Percentiles rank a stretch among this genome's conserved stretches.
Conservation (phyloP, 176 grass and related monocot species). For the Carex pumila region DNA sequence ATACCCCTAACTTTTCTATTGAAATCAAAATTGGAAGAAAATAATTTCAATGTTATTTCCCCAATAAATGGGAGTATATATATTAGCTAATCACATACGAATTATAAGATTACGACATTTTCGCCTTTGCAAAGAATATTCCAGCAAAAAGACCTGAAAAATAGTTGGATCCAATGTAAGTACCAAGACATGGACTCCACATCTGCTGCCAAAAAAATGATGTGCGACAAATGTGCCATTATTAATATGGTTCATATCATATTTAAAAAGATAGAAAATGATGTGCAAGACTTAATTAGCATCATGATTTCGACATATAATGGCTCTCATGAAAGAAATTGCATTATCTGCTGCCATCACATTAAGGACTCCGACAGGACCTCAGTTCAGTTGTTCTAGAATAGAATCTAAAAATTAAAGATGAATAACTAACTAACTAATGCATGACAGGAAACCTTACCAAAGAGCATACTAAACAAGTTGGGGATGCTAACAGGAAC, state of each 20-base stretch:
- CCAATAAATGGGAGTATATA: background rate
- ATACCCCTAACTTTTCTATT: background rate
- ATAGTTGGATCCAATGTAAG: background rate
- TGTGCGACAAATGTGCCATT: background rate
- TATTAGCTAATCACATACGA: background rate
- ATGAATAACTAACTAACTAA: constrained; percentile 3
- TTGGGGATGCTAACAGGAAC: constrained; percentile 65
- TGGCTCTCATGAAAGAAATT: background rate
- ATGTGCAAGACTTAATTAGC: background rate
- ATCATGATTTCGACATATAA: background rate
- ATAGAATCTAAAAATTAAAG: background rate
- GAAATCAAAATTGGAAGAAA: background rate
- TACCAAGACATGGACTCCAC: background rate
- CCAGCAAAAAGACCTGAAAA: constrained; percentile 85
- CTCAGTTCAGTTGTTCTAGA: background rate
- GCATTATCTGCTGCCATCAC: background rate
- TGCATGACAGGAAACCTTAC: constrained; percentile 6
- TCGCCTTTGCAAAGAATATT: constrained; percentile 89
- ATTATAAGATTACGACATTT: constrained; percentile 48
- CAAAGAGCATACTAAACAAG: constrained; percentile 81
- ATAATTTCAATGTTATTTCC: background rate
- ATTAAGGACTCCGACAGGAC: background rate
- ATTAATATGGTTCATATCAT: background rate
- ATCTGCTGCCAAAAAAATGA: background rate
- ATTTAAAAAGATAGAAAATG: background rate